Base-by-base conservation (phyloP, 805 yeast species). In the Saccharomycopsis synnaedendra region DNA sequence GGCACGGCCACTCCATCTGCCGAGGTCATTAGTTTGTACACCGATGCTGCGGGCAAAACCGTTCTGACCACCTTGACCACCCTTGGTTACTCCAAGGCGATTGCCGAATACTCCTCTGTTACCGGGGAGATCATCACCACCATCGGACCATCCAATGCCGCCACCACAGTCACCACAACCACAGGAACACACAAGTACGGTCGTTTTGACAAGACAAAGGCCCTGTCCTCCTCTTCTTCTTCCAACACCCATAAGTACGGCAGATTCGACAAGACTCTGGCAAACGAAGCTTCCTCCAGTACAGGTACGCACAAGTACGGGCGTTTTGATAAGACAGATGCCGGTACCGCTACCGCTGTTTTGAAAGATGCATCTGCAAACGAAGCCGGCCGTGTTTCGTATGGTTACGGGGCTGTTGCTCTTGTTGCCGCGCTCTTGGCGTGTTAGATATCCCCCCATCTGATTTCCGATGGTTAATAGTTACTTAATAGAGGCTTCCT, bases 331-430 rank as follows among this genome's bases (percentile, higher is more conserved):
- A 71, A 69, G 58, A 69, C 73, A 47, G 61, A 64, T 42, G 52
- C 56, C 5, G 57, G 64, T 41, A 56, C 64, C 8, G 51, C 60
- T 30, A 54, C 63, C 11, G 55, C 71, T 7, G 54, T 51, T 37
- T 32, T 43, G 9, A 48, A 44, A 32, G 47, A 28, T 33, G 38
- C 36, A 9, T 41, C 40, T 57, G 77, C 76, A 46, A 70, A 72
- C 43, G 97, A 97, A 10, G 98, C 97, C 28, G 90, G 89, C 63
- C 87, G 87, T 63, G 87, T 88, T 64, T 42, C 43, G 29, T 27
- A 27, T 11, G 53, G 53, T 42, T n/a, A 29, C 27, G 53, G 53
- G 33, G 49, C 50, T 41, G 50, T 37, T 39, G 53, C 48, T 32
- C 8, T 44, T 29, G 53, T 42, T 31, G 53, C 46, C 42, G 53